Conservation (phyloP, 1,139 yeast species). For the Kazachstania sp. region DNA sequence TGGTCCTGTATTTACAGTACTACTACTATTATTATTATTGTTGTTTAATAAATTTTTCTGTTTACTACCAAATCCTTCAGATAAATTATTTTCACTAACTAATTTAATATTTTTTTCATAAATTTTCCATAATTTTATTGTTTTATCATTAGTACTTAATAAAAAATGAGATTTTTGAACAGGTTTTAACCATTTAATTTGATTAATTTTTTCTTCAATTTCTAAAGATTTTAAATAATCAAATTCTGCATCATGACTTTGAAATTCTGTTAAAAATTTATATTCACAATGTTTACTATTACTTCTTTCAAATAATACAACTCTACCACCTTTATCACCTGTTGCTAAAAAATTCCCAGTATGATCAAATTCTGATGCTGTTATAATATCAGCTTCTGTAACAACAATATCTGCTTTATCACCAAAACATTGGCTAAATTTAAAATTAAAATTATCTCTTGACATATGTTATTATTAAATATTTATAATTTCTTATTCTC, state of each 20-base stretch:
- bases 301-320: conserved; percentile 88
- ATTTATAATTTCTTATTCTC: neutral
- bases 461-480: conserved; percentile 1
- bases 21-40: no score
- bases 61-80: conserved; percentile 14
- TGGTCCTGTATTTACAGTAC: conserved; percentile 5
- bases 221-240: conserved; percentile 93
- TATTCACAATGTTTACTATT: conserved; percentile 78
- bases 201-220: conserved; percentile 96
- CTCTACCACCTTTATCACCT: conserved; percentile 98
- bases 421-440: conserved; percentile 90
- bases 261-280: conserved; percentile 93
- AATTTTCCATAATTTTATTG: conserved; percentile 94
- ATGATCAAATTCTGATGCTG: conserved; percentile 94
- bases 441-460: conserved; percentile 33
- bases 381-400: conserved; percentile 95
- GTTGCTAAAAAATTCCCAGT: conserved; percentile 94
- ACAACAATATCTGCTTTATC: conserved; percentile 96
- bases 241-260: conserved; percentile 97
- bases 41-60: conserved; percentile 4
- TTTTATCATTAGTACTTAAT: conserved; percentile 90
- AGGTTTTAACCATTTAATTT: conserved; percentile 91
- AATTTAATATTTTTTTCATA: conserved; percentile 86
- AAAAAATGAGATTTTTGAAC: conserved; percentile 82
- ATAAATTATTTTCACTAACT: conserved; percentile 80